Conservation (phyloP, 495 filamentous ascomycete genomes). For the Hyaloscypha bicolor region DNA sequence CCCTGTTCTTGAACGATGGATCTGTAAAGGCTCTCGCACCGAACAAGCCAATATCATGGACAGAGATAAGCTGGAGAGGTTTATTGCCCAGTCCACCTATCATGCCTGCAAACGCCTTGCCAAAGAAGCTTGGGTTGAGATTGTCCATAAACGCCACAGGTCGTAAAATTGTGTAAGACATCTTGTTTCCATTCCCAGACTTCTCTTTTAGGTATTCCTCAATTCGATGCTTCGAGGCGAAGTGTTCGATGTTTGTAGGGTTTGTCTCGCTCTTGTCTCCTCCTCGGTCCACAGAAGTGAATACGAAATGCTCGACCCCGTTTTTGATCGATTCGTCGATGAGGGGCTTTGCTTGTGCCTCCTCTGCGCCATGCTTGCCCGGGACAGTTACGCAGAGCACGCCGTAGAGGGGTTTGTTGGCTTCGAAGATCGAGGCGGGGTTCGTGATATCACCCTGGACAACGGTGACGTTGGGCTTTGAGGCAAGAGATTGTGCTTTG, state of each 20-base stretch:
- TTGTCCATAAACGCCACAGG: constrained; percentile 73
- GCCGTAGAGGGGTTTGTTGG: constrained; percentile 47
- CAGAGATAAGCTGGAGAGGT: constrained; percentile 58
- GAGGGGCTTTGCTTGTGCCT: constrained; percentile 62
- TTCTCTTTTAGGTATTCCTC: constrained; percentile 61
- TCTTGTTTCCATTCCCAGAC: constrained; percentile 36
- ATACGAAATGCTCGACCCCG: constrained; percentile 68
- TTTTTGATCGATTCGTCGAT: constrained; percentile 62
- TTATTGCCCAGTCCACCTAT: constrained; percentile 47
- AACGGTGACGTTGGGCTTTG: constrained; percentile 37
- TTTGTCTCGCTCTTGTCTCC: constrained; percentile 56
- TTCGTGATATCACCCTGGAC: constrained; percentile 28
- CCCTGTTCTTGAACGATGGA: constrained; percentile 41
- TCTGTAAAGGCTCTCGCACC: constrained; percentile 59
- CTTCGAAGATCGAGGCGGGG: constrained; percentile 43
- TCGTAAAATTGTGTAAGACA: constrained; percentile 63
- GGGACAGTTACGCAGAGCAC: constrained; percentile 51
- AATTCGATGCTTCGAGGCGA: constrained; percentile 66
- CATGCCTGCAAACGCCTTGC: constrained; percentile 62
- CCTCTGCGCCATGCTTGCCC: constrained; percentile 44
- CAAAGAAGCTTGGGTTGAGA: constrained; percentile 56
- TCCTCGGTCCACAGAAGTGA: constrained; percentile 70
- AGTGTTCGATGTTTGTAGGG: constrained; percentile 67
- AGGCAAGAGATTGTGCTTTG: constrained; percentile 53
- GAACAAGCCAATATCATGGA: constrained; percentile 66